A percentile compares a stretch with the other conserved stretches of the same genome.
phyloP scores from a whole-genome alignment of 306 rosid species.

The Luffa acutangula region DNA sequence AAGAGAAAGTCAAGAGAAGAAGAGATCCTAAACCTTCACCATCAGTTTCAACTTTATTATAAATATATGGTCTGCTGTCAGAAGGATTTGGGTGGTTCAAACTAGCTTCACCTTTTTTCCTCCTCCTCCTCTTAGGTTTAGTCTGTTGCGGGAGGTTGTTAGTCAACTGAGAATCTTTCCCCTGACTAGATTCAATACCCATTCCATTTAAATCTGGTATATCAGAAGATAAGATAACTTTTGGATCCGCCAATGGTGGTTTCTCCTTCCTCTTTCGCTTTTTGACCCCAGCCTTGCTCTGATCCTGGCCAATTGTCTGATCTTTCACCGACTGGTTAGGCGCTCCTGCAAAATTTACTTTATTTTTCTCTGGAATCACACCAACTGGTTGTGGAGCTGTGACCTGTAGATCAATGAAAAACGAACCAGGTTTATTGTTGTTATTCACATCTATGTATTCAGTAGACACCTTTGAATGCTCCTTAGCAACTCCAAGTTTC shows the following conservation, averaged over 20 bases:
- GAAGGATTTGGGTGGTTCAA: conserved; percentile 9
- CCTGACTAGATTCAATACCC: conserved; percentile 24
- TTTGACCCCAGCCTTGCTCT: conserved; percentile 14
- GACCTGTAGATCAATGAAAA: conserved; percentile 28
- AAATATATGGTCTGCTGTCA: conserved; percentile 14
- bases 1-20: conserved; percentile 40
- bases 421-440: conserved; percentile 20
- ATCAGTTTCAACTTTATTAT: conserved; percentile 19
- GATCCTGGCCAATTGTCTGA: conserved; percentile 4
- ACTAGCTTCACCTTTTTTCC: conserved; percentile 24
- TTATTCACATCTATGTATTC: conserved; percentile 7
- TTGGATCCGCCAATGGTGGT: conserved; percentile 16
- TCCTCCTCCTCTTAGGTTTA: conserved; percentile 27
- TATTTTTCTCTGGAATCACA: background rate
- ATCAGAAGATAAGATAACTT: conserved; percentile 11
- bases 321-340: background rate
- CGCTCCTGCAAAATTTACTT: background rate
- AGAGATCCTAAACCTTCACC: conserved; percentile 41
- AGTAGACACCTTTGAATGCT: conserved; percentile 11
- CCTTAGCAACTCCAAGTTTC: conserved; percentile 18
- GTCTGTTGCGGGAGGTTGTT: conserved; percentile 16
- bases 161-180: conserved; percentile 12
- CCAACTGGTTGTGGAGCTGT: background rate
- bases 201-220: conserved; percentile 69
- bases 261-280: conserved; percentile 38